These are phyloP conservation scores for Clitopilus passeckerianus DNA, from an alignment of 768 basidiomycete genomes.

Conservation along the genomic window DNA sequence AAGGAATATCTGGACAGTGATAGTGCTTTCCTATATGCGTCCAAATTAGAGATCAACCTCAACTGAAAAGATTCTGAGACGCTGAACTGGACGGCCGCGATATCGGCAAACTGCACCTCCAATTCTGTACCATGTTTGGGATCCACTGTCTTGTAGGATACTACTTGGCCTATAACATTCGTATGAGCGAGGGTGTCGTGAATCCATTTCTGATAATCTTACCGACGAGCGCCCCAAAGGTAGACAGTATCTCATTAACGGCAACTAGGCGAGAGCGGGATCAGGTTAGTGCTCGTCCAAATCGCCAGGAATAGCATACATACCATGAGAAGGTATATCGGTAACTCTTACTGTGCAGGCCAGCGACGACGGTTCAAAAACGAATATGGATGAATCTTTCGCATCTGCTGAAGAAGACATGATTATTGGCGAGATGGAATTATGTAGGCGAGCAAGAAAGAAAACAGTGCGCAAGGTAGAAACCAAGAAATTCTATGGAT, in stretches of 20 bases:
- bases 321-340: background rate
- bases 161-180: background rate
- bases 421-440: background rate
- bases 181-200: background rate
- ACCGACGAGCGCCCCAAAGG: background rate
- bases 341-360: background rate
- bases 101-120: background rate
- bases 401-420: background rate
- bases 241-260: background rate
- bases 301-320: background rate
- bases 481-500: background rate
- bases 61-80: background rate
- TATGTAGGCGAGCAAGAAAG: background rate
- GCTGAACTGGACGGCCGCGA: background rate
- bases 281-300: background rate
- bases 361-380: background rate
- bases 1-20: conserved; percentile 63
- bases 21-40: conserved; percentile 50
- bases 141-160: background rate
- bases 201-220: background rate
- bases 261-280: background rate
- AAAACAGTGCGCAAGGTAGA: background rate
- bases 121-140: background rate
- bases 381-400: background rate
- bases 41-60: background rate